These are phyloP conservation scores for Periconia macrospinosa DNA, from an alignment of 2,329 filamentous ascomycete genomes.

Conservation along the genomic window DNA sequence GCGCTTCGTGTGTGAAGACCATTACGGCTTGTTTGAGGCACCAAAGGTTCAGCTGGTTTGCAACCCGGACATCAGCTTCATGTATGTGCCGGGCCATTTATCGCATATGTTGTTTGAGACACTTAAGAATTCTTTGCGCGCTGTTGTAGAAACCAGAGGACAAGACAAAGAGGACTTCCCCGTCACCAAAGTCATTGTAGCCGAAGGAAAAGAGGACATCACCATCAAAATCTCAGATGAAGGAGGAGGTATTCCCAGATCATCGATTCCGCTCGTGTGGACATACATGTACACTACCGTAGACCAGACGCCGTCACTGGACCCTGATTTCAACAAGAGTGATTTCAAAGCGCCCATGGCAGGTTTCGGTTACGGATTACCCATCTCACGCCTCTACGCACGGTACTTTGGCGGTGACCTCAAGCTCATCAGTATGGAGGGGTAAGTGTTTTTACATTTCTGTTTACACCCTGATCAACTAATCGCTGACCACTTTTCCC, in stretches of 20 bases:
- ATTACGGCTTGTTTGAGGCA: constrained; percentile 95
- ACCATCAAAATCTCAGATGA: constrained; percentile 98
- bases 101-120: constrained; percentile 99
- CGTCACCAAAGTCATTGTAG: constrained; percentile 95
- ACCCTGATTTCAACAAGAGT: constrained; percentile 97
- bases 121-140: constrained; percentile 94
- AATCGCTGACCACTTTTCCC: constrained; percentile 22
- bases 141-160: constrained; percentile 93
- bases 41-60: constrained; percentile 97
- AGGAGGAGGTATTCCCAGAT: constrained; percentile 91
- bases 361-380: constrained; percentile 95
- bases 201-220: constrained; percentile 97
- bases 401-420: constrained; percentile 96
- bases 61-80: constrained; percentile 92
- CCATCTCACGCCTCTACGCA: constrained; percentile 91
- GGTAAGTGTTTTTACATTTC: constrained; percentile 59
- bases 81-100: constrained; percentile 98
- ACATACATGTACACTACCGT: constrained; percentile 99
- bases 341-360: constrained; percentile 99
- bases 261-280: constrained; percentile 96
- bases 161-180: constrained; percentile 96
- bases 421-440: constrained; percentile 99
- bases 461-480: not conserved
- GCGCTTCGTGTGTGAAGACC: constrained; percentile 97
- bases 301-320: constrained; percentile 89